Evolutionary conservation across 140 eudicot species (phyloP).

Genomic region (Stevia rebaudiana): DNA sequence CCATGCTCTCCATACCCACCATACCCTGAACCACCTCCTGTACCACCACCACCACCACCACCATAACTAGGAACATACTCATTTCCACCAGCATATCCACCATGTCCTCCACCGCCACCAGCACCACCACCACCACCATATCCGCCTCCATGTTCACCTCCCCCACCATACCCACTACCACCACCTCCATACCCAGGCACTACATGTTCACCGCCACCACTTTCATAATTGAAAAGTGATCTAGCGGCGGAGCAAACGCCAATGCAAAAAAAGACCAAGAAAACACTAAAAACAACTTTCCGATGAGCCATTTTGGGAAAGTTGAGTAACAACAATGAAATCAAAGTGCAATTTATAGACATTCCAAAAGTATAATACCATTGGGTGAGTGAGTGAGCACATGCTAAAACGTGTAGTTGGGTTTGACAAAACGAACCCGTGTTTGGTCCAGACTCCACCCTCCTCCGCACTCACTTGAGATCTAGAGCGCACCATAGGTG

Average conservation of each 20-base stretch:
- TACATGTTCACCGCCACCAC: constrained; percentile 33
- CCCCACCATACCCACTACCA: constrained; percentile 12
- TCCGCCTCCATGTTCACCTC: neutral
- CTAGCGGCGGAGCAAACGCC: constrained; percentile 29
- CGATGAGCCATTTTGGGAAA: constrained; percentile 30
- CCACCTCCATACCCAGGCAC: constrained; percentile 31
- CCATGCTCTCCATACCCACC: neutral
- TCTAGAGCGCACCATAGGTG: constrained; percentile 13
- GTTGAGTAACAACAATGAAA: constrained; percentile 12
- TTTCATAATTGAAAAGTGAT: constrained; percentile 29
- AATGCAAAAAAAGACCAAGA: constrained; percentile 26
- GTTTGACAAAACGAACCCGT: constrained; percentile 1
- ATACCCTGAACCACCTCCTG: constrained; percentile 23
- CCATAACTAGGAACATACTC: too few species aligned
- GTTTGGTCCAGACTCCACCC: constrained; percentile 20
- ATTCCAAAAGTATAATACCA: neutral
- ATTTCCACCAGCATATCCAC: constrained; percentile 28
- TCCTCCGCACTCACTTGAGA: constrained; percentile 7
- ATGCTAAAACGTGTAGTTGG: constrained; percentile 21
- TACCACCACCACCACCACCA: constrained; percentile 37
- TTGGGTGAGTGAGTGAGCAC: constrained; percentile 14
- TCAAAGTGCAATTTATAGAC: constrained; percentile 29
- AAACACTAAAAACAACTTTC: constrained; percentile 9
- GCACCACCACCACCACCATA: constrained; percentile 1
- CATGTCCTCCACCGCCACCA: neutral